Conservation (phyloP, 352 stramenopile genomes). For the Phytophthora chlamydospora region DNA sequence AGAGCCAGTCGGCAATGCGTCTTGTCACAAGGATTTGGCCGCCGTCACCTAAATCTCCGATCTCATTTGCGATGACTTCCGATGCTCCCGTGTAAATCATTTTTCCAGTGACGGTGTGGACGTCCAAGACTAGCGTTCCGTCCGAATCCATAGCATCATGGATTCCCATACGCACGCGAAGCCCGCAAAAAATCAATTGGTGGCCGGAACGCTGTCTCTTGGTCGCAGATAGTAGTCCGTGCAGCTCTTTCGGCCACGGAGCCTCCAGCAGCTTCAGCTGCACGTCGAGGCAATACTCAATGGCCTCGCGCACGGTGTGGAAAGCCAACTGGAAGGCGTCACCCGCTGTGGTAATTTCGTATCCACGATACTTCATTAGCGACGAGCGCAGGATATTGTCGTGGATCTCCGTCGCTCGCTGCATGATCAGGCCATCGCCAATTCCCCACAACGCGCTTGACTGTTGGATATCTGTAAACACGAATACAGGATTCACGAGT, state of each 20-base stretch:
- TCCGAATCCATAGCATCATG: constrained; percentile 50
- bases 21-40: constrained; percentile 62
- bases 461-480: constrained; percentile 72
- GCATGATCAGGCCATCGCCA: constrained; percentile 49
- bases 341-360: constrained; percentile 65
- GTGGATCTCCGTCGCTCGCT: constrained; percentile 56
- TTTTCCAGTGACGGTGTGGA: constrained; percentile 59
- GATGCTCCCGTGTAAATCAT: constrained; percentile 64
- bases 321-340: constrained; percentile 69
- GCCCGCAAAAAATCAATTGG: constrained; percentile 49
- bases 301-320: constrained; percentile 56
- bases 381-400: constrained; percentile 53
- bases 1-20: constrained; percentile 53
- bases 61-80: constrained; percentile 57
- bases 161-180: constrained; percentile 70
- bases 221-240: constrained; percentile 45
- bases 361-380: constrained; percentile 59
- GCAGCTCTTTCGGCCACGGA: constrained; percentile 55
- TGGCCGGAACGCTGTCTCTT: constrained; percentile 38
- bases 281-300: constrained; percentile 66
- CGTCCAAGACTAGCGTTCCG: constrained; percentile 41
- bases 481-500: constrained; percentile 59
- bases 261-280: constrained; percentile 55
- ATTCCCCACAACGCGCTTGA: constrained; percentile 62
- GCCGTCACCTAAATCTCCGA: constrained; percentile 58